Evolutionary conservation across 805 yeast species (phyloP).

Genomic region (Wickerhamomyces strasburgensis): DNA sequence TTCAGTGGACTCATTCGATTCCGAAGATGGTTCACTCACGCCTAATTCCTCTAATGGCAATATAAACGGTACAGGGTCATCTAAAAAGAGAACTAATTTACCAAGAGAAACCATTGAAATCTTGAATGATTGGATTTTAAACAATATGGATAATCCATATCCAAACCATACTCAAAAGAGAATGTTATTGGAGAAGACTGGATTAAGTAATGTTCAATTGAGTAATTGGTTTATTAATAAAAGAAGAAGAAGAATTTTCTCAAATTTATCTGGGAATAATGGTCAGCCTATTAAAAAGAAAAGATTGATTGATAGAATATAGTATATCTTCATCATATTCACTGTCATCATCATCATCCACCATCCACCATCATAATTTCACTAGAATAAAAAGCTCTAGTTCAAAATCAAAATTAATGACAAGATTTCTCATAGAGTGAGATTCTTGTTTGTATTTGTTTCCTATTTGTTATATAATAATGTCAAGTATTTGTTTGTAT

Average conservation of each 20-base stretch:
- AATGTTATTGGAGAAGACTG: slow-evolving; percentile 63
- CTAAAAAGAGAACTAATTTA: slow-evolving; percentile 59
- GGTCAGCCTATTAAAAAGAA: slow-evolving; percentile 30
- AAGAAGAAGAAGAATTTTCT: slow-evolving; percentile 61
- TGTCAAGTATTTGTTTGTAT: too few species aligned
- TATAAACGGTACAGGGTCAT: neutral
- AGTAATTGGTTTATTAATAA: slow-evolving; percentile 89
- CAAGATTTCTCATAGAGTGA: too few species aligned
- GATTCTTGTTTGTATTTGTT: too few species aligned
- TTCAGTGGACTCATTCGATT: slow-evolving; percentile 16
- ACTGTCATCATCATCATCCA: neutral
- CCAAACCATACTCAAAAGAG: slow-evolving; percentile 78
- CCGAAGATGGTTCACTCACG: slow-evolving; percentile 7
- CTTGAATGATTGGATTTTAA: slow-evolving; percentile 66
- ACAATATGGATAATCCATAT: slow-evolving; percentile 75
- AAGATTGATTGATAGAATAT: slow-evolving; percentile 25
- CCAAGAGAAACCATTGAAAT: slow-evolving; percentile 76
- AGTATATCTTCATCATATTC: neutral
- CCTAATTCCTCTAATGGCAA: slow-evolving; percentile 2
- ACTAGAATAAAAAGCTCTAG: too few species aligned
- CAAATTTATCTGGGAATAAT: slow-evolving; percentile 26
- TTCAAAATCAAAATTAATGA: too few species aligned
- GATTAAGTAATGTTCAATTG: slow-evolving; percentile 74
- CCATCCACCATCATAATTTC: too few species aligned
- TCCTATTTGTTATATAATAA: too few species aligned